Conservation (phyloP, 768 basidiomycete genomes). For the Cystobasidium ongulense region DNA sequence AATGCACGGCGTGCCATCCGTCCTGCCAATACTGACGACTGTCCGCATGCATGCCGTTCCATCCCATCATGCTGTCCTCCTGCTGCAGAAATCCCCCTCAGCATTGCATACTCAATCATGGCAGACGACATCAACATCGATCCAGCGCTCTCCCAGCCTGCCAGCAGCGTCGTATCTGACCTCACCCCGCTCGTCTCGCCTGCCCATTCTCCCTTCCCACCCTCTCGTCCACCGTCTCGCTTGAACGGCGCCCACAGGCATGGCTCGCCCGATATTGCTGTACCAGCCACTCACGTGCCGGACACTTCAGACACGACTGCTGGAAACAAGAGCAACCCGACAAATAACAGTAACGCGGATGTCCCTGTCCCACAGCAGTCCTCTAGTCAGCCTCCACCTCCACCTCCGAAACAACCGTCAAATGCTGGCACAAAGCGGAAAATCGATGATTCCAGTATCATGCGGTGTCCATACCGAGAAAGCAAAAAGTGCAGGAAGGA, state of each 20-base stretch:
- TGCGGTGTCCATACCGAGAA: slow-evolving; percentile 21
- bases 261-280: background rate
- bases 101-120: background rate
- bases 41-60: too few species aligned
- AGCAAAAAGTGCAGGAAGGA: slow-evolving; percentile 5
- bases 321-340: background rate
- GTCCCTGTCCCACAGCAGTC: slow-evolving; percentile 1
- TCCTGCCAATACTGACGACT: too few species aligned
- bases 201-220: background rate
- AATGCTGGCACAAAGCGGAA: slow-evolving; percentile 17
- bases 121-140: background rate
- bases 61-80: too few species aligned
- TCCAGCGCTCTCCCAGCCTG: background rate
- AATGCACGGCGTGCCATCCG: too few species aligned
- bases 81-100: background rate
- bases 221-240: background rate
- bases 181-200: background rate
- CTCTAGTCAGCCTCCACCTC: background rate
- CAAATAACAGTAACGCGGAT: background rate
- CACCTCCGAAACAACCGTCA: background rate
- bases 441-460: background rate
- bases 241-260: background rate
- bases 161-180: background rate
- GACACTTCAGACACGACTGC: background rate
- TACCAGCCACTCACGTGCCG: background rate